Conservation (phyloP, 139 green algal species). For the Coelastrella sp. region DNA sequence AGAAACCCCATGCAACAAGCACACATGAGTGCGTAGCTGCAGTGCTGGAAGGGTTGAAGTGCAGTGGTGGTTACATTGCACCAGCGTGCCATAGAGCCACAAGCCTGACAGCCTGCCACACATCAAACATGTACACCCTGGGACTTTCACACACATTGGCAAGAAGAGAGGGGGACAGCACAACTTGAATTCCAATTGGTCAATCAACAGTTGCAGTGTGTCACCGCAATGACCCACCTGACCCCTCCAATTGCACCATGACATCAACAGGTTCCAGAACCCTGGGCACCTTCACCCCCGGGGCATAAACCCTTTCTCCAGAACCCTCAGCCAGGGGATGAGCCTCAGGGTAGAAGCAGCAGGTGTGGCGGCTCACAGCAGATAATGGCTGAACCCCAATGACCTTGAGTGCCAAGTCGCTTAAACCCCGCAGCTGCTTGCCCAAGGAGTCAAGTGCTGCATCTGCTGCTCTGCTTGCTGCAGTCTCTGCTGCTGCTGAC, state of each 20-base stretch:
- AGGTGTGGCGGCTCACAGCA: conserved; percentile 64
- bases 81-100: no score
- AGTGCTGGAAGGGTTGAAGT: no score
- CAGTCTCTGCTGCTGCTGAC: conserved; percentile 46
- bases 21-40: no score
- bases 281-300: conserved; percentile 53
- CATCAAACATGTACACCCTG: no score
- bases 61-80: no score
- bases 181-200: not conserved
- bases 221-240: conserved; percentile 55
- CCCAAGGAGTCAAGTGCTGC: conserved; percentile 71
- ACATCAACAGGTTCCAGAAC: conserved; percentile 79
- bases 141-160: no score
- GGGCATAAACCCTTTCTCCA: conserved; percentile 3
- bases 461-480: conserved; percentile 56
- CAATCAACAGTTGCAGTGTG: no score
- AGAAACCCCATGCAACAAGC: no score
- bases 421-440: conserved; percentile 79
- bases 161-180: not conserved
- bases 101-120: no score
- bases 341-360: conserved; percentile 70
- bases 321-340: conserved; percentile 71
- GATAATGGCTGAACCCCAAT: conserved; percentile 75
- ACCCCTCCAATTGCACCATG: conserved; percentile 84
- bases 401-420: conserved; percentile 70